These are phyloP conservation scores for Scutellaria baicalensis DNA, from an alignment of 257 asterid genomes.

Conservation along the genomic window DNA sequence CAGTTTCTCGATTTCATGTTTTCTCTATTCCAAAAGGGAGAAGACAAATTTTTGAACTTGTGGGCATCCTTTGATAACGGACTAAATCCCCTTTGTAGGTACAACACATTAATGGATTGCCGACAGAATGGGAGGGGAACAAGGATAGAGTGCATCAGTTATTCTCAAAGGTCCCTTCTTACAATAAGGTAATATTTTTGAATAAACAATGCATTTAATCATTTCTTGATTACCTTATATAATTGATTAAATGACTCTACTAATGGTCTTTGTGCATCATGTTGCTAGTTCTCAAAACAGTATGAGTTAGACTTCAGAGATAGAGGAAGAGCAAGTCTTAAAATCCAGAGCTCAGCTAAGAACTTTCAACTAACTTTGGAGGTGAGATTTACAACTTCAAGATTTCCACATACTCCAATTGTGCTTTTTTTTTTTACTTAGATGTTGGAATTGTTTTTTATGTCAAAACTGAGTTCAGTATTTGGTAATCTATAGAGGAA, in stretches of 20 bases:
- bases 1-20: too few relatives aligned
- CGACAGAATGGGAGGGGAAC: conserved; percentile 63
- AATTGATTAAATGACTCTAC: neutral
- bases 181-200: conserved; percentile 50
- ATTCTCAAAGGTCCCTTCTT: conserved; percentile 68
- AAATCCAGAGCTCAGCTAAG: conserved; percentile 79
- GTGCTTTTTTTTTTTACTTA: too few relatives aligned
- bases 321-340: conserved; percentile 68
- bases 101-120: conserved; percentile 78
- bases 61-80: neutral
- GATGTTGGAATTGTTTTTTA: neutral
- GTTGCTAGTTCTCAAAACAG: conserved; percentile 49
- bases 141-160: conserved; percentile 68
- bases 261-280: neutral
- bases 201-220: neutral
- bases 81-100: conserved; percentile 16
- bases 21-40: too few relatives aligned
- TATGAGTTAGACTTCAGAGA: conserved; percentile 82
- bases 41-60: too few relatives aligned
- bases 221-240: neutral
- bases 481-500: conserved; percentile 36
- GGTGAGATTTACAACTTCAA: conserved; percentile 30
- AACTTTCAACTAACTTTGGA: conserved; percentile 81
- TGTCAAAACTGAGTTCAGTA: neutral
- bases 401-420: neutral